These are phyloP conservation scores for Gaeumannomyces sp. DNA, from an alignment of 2,329 filamentous ascomycete genomes.

Conservation along the genomic window DNA sequence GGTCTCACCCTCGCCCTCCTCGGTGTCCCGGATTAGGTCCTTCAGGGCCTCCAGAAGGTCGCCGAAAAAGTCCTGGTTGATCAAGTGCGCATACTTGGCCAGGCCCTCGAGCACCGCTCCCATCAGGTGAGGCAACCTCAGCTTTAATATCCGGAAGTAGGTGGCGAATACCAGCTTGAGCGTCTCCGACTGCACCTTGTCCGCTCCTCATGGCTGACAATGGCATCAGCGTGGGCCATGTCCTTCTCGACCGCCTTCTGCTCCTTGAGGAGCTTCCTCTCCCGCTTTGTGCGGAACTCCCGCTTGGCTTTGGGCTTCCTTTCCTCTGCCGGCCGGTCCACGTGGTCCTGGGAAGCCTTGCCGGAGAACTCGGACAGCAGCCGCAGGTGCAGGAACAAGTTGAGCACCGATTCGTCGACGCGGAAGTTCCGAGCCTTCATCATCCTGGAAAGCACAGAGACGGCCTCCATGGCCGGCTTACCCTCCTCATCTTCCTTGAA, in stretches of 20 bases:
- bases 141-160: constrained; percentile 92
- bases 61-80: constrained; percentile 98
- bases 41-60: constrained; percentile 91
- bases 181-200: constrained; percentile 91
- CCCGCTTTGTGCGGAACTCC: constrained; percentile 82
- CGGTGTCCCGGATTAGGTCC: constrained; percentile 76
- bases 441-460: constrained; percentile 84
- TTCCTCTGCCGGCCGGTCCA: constrained; percentile 48
- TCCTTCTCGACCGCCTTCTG: constrained; percentile 86
- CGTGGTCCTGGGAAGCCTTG: constrained; percentile 71
- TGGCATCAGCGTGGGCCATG: constrained; percentile 84
- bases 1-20: constrained; percentile 42
- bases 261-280: constrained; percentile 78
- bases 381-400: constrained; percentile 85
- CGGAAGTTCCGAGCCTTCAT: constrained; percentile 82
- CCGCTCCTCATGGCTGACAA: constrained; percentile 89
- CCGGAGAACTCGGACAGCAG: constrained; percentile 81
- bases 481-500: constrained; percentile 89
- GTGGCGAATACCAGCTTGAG: constrained; percentile 91
- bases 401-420: constrained; percentile 78
- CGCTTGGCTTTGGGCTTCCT: constrained; percentile 68
- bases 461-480: constrained; percentile 77
- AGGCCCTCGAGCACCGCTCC: constrained; percentile 94
- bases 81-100: constrained; percentile 88
- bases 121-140: constrained; percentile 76